phyloP scores from a whole-genome alignment of 192 early-diverging fungal genomes.

The Backusella luteola region DNA sequence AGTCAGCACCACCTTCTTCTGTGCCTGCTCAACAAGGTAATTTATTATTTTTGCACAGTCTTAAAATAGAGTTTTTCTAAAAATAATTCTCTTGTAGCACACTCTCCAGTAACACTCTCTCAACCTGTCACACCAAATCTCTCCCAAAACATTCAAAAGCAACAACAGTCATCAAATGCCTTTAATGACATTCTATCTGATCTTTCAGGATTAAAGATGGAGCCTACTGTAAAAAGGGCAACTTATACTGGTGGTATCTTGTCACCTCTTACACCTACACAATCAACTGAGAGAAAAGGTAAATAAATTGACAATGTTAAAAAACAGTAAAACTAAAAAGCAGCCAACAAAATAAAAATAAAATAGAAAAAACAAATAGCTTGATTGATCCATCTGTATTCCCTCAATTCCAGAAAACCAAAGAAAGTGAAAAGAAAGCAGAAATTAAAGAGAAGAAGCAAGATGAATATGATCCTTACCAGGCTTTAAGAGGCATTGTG shows the following conservation, averaged over 20 bases:
- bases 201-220: not conserved
- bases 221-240: not conserved
- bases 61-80: not conserved
- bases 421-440: not conserved
- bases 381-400: constrained; percentile 11
- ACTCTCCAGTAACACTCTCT: not conserved
- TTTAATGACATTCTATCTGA: not conserved
- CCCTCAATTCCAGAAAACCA: not conserved
- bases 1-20: not conserved
- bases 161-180: not conserved
- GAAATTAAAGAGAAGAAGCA: not conserved
- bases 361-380: not conserved
- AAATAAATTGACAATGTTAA: not conserved
- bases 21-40: not conserved
- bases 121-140: not conserved
- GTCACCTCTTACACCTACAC: not conserved
- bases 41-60: not conserved
- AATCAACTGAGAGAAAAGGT: not conserved
- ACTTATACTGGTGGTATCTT: constrained; percentile 4
- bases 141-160: not conserved
- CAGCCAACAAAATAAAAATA: not conserved
- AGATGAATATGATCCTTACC: constrained; percentile 4
- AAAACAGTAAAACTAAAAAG: not conserved
- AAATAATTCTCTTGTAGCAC: not conserved
- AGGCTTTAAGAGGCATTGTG: constrained; percentile 3